phyloP scores from a whole-genome alignment of 164 flowering plant genomes.

The Dillenia turbinata region DNA sequence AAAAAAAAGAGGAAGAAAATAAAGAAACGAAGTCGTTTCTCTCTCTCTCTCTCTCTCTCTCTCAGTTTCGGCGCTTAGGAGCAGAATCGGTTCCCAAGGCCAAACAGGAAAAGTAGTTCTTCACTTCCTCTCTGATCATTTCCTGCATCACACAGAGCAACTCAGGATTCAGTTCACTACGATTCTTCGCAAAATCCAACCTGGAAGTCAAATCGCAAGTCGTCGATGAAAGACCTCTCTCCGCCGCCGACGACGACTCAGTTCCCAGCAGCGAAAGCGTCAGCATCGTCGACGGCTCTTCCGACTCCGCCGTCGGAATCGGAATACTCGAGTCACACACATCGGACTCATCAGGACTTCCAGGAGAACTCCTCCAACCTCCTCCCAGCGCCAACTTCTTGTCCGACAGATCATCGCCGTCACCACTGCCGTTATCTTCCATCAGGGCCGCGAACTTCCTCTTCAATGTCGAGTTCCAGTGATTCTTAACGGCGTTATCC shows the following conservation, averaged over 20 bases:
- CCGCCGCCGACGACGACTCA: neutral
- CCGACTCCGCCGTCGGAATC: neutral
- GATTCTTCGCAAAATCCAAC: neutral
- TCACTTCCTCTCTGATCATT: constrained; percentile 38
- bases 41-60: too few species aligned
- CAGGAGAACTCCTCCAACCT: constrained; percentile 15
- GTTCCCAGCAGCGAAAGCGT: constrained; percentile 7
- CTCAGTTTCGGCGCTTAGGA: too few species aligned
- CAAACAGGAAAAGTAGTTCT: constrained; percentile 18
- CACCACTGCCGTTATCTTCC: constrained; percentile 3
- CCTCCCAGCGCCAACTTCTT: neutral
- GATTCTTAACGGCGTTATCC: constrained; percentile 55
- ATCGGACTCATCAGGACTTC: constrained; percentile 20
- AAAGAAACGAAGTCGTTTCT: too few species aligned
- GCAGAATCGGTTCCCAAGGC: too few species aligned
- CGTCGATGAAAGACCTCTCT: neutral
- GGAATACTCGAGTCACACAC: constrained; percentile 19
- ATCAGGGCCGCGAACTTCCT: constrained; percentile 18
- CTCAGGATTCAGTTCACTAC: constrained; percentile 18
- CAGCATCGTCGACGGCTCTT: constrained; percentile 2
- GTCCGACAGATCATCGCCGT: neutral
- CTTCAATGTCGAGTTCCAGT: constrained; percentile 54
- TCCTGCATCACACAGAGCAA: constrained; percentile 25
- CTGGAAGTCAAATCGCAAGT: neutral
- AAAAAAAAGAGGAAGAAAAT: too few species aligned